A percentile compares a stretch with the other conserved stretches of the same genome.
Evolutionary conservation across 1,284 basidiomycete genomes (phyloP).

Genomic region (Moniliophthora roreri): DNA sequence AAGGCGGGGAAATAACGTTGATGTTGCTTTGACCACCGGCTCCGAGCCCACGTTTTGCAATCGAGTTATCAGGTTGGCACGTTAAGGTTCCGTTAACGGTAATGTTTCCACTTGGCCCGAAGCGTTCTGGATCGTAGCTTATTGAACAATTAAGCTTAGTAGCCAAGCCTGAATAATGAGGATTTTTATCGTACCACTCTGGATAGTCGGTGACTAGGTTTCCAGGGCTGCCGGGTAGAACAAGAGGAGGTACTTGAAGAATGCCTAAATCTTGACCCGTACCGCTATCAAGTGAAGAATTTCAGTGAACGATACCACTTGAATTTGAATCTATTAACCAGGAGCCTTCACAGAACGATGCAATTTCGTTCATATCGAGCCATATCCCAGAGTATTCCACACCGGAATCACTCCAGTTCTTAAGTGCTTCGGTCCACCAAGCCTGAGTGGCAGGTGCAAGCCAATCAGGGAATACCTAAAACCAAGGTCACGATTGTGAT

Average conservation of each 20-base stretch:
- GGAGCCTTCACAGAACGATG: constrained; percentile 63
- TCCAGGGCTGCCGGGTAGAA: constrained; percentile 54
- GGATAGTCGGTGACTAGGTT: constrained; percentile 53
- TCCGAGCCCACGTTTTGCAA: constrained; percentile 38
- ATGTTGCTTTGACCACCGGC: constrained; percentile 44
- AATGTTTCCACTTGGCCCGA: constrained; percentile 72
- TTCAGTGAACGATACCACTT: neutral
- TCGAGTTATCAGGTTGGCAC: constrained; percentile 31
- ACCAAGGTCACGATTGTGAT: neutral
- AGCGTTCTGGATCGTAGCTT: constrained; percentile 64
- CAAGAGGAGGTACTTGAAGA: constrained; percentile 44
- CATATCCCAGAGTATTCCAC: constrained; percentile 70
- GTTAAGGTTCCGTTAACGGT: constrained; percentile 68
- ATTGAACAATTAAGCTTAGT: neutral
- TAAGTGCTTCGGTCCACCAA: constrained; percentile 60
- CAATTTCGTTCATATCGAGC: constrained; percentile 77
- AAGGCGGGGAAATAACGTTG: constrained; percentile 59
- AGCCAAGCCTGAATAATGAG: neutral
- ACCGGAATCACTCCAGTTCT: constrained; percentile 59
- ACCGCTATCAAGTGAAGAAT: constrained; percentile 36
- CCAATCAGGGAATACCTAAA: constrained; percentile 67
- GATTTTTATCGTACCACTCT: constrained; percentile 58
- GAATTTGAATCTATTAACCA: constrained; percentile 41
- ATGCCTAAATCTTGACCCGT: constrained; percentile 52
- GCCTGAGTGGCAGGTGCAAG: constrained; percentile 55